A percentile compares a stretch with the other conserved stretches of the same genome.
Evolutionary conservation across 1,284 basidiomycete genomes (phyloP).

Genomic region (Kwoniella shivajii): DNA sequence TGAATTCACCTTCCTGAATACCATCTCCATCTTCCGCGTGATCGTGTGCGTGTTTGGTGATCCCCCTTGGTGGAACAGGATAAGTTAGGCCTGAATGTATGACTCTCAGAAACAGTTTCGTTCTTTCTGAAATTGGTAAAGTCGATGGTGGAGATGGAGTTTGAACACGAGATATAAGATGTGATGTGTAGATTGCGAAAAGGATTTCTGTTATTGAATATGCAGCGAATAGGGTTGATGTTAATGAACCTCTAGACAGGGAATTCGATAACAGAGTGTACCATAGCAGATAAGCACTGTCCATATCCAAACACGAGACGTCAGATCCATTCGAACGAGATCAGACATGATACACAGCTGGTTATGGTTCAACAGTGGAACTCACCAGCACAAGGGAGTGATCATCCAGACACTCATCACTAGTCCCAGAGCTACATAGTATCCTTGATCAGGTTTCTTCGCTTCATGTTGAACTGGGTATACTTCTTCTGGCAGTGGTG

Average conservation of each 20-base stretch:
- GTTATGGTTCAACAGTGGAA: conserved; percentile 8
- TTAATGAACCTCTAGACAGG: conserved; percentile 50
- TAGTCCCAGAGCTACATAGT: conserved; percentile 44
- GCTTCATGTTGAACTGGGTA: conserved; percentile 26
- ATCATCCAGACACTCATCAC: conserved; percentile 72
- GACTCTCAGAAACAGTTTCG: conserved; percentile 62
- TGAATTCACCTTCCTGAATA: conserved; percentile 7
- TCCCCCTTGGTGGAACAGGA: conserved; percentile 38
- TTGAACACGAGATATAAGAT: conserved; percentile 62
- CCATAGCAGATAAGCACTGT: conserved; percentile 57
- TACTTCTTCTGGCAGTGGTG: conserved; percentile 32
- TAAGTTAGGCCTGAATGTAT: conserved; percentile 66
- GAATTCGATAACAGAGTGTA: conserved; percentile 55
- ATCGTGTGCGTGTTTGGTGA: not conserved
- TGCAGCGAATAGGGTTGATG: conserved; percentile 32
- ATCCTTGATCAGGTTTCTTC: conserved; percentile 29
- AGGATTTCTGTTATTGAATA: conserved; percentile 52
- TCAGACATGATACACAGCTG: not conserved
- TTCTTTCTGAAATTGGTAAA: conserved; percentile 59
- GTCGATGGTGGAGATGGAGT: conserved; percentile 56
- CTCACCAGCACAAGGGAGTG: conserved; percentile 68
- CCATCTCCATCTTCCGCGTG: conserved; percentile 23
- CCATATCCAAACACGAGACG: too few species aligned
- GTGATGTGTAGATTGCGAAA: conserved; percentile 72
- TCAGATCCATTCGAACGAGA: too few species aligned